Evolutionary conservation across 75 land plant species (phyloP), one percentile per base, ranked within the genome.

Genomic region (Pinus albicaulis): DNA sequence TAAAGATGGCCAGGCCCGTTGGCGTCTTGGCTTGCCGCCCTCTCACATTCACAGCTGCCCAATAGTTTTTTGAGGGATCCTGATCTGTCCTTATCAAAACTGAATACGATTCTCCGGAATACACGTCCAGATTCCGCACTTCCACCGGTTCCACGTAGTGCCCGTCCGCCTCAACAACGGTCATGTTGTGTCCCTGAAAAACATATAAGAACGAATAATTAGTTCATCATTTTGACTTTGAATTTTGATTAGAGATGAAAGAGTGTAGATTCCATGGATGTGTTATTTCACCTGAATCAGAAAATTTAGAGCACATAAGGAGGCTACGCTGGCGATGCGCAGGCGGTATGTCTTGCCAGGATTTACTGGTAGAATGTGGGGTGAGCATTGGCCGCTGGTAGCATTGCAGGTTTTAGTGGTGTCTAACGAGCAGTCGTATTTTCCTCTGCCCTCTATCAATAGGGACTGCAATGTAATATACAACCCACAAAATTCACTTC

Each of bases 211-310:
- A 31, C 31, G 2, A 31, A 31, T 31, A 31, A 31, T 31, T 31
- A 1, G 31, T 31, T 31, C 31, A 31, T n/a, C 31, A 31, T 31
- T 31, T 31, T 31, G 2, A 31, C 31, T 31, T 31, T 31, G 2
- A 31, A 1, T 31, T 31, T 2, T 31, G 2, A 31, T 31, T 31
- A 31, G 2, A 31, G 1, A 31, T 31, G 31, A 31, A 3, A 78
- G 78, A 90, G 92, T 83, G 72, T 87, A 87, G 89, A 93, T 92
- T 59, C 81, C 74, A 97, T 96, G 82, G 86, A 90, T 81, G 71
- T 82, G 82, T 52, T 88, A 91, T 55, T 31, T 31, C 31, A 31
- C 31, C 31, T 31, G 31, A 31, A 31, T 31, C 31, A 31, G 31
- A 31, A 31, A 91, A 94, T 66, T 88, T 1, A 31, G 31, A 31